Conservation (phyloP, 371 early-diverging fungal species). For the Mortierella sp. region DNA sequence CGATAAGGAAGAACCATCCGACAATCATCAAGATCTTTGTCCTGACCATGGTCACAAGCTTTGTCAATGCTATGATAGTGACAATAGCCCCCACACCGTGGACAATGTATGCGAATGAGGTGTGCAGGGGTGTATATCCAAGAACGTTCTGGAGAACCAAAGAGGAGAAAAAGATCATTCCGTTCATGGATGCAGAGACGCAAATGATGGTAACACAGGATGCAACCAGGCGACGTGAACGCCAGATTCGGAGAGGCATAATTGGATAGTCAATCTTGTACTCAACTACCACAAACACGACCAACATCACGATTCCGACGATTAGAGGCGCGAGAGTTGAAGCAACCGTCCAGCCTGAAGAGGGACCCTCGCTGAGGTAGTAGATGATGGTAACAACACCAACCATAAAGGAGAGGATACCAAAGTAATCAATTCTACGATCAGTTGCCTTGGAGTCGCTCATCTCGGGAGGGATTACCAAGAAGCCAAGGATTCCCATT, state of each 20-base stretch:
- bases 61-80: not conserved
- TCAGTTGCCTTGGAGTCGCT: slow-evolving; percentile 5
- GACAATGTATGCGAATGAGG: slow-evolving; percentile 30
- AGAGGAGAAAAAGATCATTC: slow-evolving; percentile 44
- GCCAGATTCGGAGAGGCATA: slow-evolving; percentile 51
- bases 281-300: slow-evolving; percentile 37
- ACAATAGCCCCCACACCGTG: slow-evolving; percentile 24
- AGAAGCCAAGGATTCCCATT: slow-evolving; percentile 23
- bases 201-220: slow-evolving; percentile 45
- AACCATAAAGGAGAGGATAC: slow-evolving; percentile 44
- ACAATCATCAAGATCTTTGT: slow-evolving; percentile 20
- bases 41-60: not conserved
- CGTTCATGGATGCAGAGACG: slow-evolving; percentile 46
- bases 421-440: slow-evolving; percentile 53
- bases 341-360: slow-evolving; percentile 49
- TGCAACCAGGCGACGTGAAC: slow-evolving; percentile 36
- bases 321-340: slow-evolving; percentile 44
- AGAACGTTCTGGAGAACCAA: slow-evolving; percentile 55
- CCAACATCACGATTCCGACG: slow-evolving; percentile 15
- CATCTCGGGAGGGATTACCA: slow-evolving; percentile 32
- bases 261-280: slow-evolving; percentile 37
- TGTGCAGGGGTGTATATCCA: slow-evolving; percentile 37
- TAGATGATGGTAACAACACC: slow-evolving; percentile 57
- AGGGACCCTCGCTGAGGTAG: slow-evolving; percentile 56
- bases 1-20: slow-evolving; percentile 22